Evolutionary conservation across 495 filamentous ascomycete species (phyloP), one percentile per base, ranked within the genome.

Genomic region (Jackrogersella minutella): DNA sequence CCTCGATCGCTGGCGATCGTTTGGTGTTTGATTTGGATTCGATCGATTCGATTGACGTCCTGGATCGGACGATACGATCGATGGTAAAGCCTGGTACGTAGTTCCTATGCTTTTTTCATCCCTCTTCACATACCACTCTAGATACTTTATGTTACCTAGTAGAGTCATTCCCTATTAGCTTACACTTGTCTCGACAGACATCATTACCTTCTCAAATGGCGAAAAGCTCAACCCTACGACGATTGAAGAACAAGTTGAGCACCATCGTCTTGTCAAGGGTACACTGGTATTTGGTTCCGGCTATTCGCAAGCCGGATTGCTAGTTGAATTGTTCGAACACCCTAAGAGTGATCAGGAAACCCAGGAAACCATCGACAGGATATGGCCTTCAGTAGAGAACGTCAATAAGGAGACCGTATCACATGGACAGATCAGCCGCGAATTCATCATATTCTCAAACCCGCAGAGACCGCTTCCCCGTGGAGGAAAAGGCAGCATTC

Each of bases 251-350:
- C 66, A 66, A 1, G 80, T 91, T 19, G 81, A 84, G 47, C 74
- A 83, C 17, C 73, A 84, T 49, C 70, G 74, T 2, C 60, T 81
- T 0, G 71, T 90, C 2, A 73, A 80, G 26, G 89, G 89, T 52
- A 85, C 81, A 4, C 72, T 88, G 1, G 79, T 91, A 0, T 80
- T 91, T 49, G 88, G 86, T 2, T 65, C 79, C 0, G 78, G 75
- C 8, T 78, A 77, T 22, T 52, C 78, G 1, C 74, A 79, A 10
- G 80, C 86, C 0, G 85, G 85, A 0, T 61, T 88, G 0, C 53
- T 90, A 31, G 17, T 65, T 43, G 17, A 66, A 14, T 16, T 62
- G 0, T 33, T 21, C 2, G 41, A 39, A 1, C 16, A 22, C 19
- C 33, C n/a, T 17, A 16, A 40, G 1, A n/a, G 9, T 31, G 5